Evolutionary conservation across 2,329 filamentous ascomycete genomes (phyloP).

Genomic region (Sporothrix globosa): DNA sequence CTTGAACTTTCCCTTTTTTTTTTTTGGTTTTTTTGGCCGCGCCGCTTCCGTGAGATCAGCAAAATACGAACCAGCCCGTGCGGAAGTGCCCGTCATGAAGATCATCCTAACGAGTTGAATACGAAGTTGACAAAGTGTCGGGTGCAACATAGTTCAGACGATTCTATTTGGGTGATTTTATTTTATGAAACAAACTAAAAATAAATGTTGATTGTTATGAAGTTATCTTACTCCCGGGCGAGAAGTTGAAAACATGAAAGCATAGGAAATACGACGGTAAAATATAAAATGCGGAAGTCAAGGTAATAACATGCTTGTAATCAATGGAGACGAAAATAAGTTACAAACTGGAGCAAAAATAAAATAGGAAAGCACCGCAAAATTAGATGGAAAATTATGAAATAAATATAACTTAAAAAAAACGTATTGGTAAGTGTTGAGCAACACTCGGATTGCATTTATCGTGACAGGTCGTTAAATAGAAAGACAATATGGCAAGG

Average conservation of each 20-base stretch:
- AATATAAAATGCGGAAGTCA: neutral
- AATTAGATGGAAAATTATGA: neutral
- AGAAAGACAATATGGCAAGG: neutral
- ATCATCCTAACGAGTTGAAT: neutral
- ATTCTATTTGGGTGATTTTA: neutral
- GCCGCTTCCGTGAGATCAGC: neutral
- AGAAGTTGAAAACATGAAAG: too few relatives aligned
- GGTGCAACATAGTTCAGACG: neutral
- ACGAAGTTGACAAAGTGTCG: conserved; percentile 15
- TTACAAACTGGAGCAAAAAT: neutral
- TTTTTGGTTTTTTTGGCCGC: neutral
- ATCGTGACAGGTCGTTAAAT: neutral
- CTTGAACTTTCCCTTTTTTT: neutral
- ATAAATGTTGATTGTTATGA: neutral
- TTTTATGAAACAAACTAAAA: neutral
- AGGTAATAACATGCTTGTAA: neutral
- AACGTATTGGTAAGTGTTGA: neutral
- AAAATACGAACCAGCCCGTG: conserved; percentile 10
- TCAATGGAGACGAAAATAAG: neutral
- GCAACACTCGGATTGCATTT: neutral
- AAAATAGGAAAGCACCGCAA: neutral
- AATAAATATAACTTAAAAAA: neutral
- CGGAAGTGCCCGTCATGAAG: conserved; percentile 6
- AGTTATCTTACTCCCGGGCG: too few relatives aligned
- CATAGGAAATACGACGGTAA: too few relatives aligned